Percentiles rank a stretch among this genome's conserved stretches.
Conservation (phyloP, 1,284 basidiomycete genomes). For the Rugosomyces carneus region DNA sequence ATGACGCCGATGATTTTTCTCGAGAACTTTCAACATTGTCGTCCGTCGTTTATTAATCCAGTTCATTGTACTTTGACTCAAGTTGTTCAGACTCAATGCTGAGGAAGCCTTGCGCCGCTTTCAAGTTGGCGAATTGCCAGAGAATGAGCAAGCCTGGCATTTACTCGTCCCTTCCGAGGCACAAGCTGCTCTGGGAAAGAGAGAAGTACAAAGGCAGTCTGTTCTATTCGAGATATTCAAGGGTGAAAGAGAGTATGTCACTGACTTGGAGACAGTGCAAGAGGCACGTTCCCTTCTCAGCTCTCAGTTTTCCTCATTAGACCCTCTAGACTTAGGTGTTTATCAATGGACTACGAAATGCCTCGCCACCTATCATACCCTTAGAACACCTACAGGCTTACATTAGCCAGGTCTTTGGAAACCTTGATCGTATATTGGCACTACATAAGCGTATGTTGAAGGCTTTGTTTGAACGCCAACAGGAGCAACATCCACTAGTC, state of each 20-base stretch:
- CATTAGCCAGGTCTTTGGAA: constrained; percentile 70
- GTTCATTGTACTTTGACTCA: constrained; percentile 11
- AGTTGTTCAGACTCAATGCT: constrained; percentile 37
- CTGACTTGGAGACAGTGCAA: constrained; percentile 61
- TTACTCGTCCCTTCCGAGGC: constrained; percentile 64
- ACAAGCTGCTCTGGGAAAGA: constrained; percentile 58
- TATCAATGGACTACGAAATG: constrained; percentile 51
- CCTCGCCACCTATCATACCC: constrained; percentile 53
- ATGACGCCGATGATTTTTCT: constrained; percentile 32
- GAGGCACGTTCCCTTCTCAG: constrained; percentile 39
- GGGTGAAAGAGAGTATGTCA: constrained; percentile 75
- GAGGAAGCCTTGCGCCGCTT: constrained; percentile 60
- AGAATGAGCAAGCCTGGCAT: constrained; percentile 72
- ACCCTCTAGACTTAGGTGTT: constrained; percentile 45
- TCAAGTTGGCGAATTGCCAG: constrained; percentile 53
- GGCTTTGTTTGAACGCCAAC: constrained; percentile 64
- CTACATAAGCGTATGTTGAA: constrained; percentile 65
- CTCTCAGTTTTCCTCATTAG: neutral
- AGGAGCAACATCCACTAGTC: constrained; percentile 74
- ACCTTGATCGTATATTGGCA: constrained; percentile 54
- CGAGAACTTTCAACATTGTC: constrained; percentile 48
- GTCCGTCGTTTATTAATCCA: constrained; percentile 34
- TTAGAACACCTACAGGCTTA: constrained; percentile 48
- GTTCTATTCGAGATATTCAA: constrained; percentile 80
- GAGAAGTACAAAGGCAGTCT: constrained; percentile 75